Conservation (phyloP, 345 rosid genomes). For the Lepidium didymum region DNA sequence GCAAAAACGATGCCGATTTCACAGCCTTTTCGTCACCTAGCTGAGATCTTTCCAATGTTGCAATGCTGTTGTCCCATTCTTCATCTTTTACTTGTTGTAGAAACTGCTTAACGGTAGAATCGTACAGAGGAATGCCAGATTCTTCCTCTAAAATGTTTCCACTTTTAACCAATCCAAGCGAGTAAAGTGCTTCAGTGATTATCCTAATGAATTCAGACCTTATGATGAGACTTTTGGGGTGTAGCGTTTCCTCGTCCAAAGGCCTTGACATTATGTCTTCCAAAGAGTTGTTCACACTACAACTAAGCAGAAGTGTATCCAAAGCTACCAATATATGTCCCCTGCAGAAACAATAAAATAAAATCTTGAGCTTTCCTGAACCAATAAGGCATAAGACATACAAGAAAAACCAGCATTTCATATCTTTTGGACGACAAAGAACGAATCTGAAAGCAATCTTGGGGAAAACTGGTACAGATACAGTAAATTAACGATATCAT, state of each 20-base stretch:
- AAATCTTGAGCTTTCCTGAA: not conserved
- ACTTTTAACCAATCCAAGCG: constrained; percentile 43
- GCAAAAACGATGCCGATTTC: constrained; percentile 25
- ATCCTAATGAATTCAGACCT: constrained; percentile 44
- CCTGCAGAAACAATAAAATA: not conserved
- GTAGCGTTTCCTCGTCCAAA: constrained; percentile 14
- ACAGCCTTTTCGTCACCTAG: constrained; percentile 28
- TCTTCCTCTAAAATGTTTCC: constrained; percentile 42
- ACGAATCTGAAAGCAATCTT: not conserved
- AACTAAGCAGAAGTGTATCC: not conserved
- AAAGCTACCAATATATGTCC: not conserved
- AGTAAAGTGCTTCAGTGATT: constrained; percentile 42
- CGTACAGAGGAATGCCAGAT: constrained; percentile 37
- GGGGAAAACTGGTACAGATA: not conserved
- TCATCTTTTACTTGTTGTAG: constrained; percentile 36
- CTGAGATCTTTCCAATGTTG: constrained; percentile 26
- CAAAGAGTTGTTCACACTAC: constrained; percentile 21
- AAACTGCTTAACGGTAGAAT: constrained; percentile 25
- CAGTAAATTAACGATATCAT: not conserved
- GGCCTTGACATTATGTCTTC: constrained; percentile 28
- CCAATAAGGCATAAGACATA: not conserved
- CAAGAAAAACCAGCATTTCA: not conserved
- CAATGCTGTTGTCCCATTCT: constrained; percentile 47
- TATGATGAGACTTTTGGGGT: constrained; percentile 38
- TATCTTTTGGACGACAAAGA: not conserved